Conservation (phyloP, 2,329 filamentous ascomycete species). For the Phoma herbarum region DNA sequence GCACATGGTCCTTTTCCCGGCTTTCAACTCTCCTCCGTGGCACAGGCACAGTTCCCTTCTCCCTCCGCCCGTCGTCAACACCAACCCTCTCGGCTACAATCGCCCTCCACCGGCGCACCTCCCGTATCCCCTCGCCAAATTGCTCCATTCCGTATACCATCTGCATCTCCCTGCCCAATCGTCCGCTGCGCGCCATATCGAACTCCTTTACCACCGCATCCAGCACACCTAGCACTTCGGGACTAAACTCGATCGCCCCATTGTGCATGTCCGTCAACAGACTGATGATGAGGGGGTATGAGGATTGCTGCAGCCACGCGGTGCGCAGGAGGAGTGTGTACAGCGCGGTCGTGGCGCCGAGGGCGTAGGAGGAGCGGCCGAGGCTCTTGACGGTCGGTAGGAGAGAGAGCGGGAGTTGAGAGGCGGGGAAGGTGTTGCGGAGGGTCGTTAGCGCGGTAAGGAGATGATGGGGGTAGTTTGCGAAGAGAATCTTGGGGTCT, state of each 20-base stretch:
- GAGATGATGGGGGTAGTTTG: conserved; percentile 71
- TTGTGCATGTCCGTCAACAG: conserved; percentile 72
- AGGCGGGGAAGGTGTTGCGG: conserved; percentile 67
- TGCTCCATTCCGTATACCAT: conserved; percentile 50
- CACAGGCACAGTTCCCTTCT: conserved; percentile 16
- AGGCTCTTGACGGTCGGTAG: conserved; percentile 73
- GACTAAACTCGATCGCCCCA: conserved; percentile 67
- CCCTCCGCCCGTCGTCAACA: conserved; percentile 9
- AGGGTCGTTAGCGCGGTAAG: conserved; percentile 66
- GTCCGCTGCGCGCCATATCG: conserved; percentile 32
- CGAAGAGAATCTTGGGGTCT: conserved; percentile 67
- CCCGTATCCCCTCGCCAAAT: conserved; percentile 40
- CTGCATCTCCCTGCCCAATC: conserved; percentile 38
- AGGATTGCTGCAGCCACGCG: conserved; percentile 68
- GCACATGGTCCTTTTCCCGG: background rate
- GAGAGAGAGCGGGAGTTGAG: conserved; percentile 67
- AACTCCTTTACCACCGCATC: conserved; percentile 45
- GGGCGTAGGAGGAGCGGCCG: conserved; percentile 73
- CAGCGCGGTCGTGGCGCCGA: conserved; percentile 74
- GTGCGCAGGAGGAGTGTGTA: conserved; percentile 73
- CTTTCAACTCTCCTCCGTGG: background rate
- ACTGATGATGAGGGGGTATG: conserved; percentile 63
- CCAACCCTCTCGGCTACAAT: conserved; percentile 44
- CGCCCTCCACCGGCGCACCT: conserved; percentile 49
- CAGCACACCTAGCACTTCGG: conserved; percentile 55